Base-by-base conservation (phyloP, 208 protist species). In the Angomonas deanei region DNA sequence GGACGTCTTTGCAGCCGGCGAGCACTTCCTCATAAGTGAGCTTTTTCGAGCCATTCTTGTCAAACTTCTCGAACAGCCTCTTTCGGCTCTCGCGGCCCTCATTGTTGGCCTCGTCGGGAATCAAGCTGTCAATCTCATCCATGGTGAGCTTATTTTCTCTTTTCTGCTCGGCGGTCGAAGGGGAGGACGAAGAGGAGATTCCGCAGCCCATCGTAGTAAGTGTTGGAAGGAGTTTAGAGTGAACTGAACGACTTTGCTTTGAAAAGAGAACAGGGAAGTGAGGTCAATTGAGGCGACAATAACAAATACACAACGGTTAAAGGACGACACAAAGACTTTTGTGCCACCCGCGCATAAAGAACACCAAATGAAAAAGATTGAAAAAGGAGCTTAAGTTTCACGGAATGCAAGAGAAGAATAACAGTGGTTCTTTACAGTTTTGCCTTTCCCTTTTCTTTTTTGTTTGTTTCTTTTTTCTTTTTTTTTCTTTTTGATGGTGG, bases 241-340 rank as follows among this genome's bases (percentile, higher is more conserved):
- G 11, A 42, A 42, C 36, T 15, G 36, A 42, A 15, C 36, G 8
- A 15, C 36, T 8, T 42, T 42, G 11, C 15, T 42, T 42, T n/a
- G 26, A 26, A 53, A 5, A 26, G 47, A 56, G 76, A 71, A 24
- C 70, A n/a, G n/a, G n/a, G n/a, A n/a, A n/a, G n/a, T 52, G 17
- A 73, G 21, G 56, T 80, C 61, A 26, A 86, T 62, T 27, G 52
- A 56, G 61, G 80, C 80, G 52, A 86, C 78, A 72, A 86, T 77
- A 19, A 80, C 65, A 19, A 62, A 79, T 52, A 86, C n/a, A n/a
- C n/a, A n/a, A n/a, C n/a, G n/a, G n/a, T n/a, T n/a, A n/a, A n/a
- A n/a, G n/a, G n/a, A n/a, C n/a, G n/a, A n/a, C n/a, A n/a, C n/a
- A n/a, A n/a, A n/a, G n/a, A n/a, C n/a, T n/a, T n/a, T n/a, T n/a